Percentiles rank a stretch among this genome's conserved stretches.
Conservation (phyloP, 352 stramenopile genomes). For the Pseudoperonospora humuli region DNA sequence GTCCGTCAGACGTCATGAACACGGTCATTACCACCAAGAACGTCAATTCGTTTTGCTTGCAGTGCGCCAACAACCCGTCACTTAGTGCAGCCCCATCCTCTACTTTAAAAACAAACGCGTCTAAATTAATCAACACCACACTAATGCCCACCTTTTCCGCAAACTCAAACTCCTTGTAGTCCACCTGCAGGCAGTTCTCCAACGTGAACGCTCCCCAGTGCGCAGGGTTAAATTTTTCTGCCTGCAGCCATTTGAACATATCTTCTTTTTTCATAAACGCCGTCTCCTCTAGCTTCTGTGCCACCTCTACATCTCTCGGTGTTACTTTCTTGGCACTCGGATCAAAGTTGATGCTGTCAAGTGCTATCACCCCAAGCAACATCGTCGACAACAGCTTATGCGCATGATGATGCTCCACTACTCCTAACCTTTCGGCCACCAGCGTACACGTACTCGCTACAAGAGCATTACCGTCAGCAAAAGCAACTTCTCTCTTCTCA, state of each 20-base stretch:
- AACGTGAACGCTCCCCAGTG: constrained; percentile 63
- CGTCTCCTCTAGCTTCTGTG: constrained; percentile 30
- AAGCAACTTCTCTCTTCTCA: constrained; percentile 53
- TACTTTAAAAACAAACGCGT: constrained; percentile 41
- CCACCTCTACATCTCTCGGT: constrained; percentile 37
- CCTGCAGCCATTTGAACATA: constrained; percentile 62
- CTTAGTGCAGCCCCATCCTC: constrained; percentile 20
- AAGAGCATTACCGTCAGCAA: constrained; percentile 53
- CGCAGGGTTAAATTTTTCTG: constrained; percentile 52
- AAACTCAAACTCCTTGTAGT: constrained; percentile 74
- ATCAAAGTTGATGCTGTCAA: constrained; percentile 78
- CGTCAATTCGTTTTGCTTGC: constrained; percentile 33
- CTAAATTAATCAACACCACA: constrained; percentile 50
- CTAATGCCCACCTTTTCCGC: constrained; percentile 44
- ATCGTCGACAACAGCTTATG: constrained; percentile 53
- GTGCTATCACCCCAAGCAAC: constrained; percentile 66
- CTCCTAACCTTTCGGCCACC: constrained; percentile 55
- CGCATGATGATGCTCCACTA: constrained; percentile 4
- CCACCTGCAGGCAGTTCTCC: constrained; percentile 57
- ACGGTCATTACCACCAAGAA: constrained; percentile 75
- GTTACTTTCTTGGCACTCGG: constrained; percentile 73
- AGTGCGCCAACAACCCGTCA: constrained; percentile 29
- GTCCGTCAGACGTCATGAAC: constrained; percentile 32
- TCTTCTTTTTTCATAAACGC: constrained; percentile 35
- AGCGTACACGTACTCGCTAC: constrained; percentile 72